Conservation (phyloP, 441 rosid genomes). For the Euphorbia celastroides region DNA sequence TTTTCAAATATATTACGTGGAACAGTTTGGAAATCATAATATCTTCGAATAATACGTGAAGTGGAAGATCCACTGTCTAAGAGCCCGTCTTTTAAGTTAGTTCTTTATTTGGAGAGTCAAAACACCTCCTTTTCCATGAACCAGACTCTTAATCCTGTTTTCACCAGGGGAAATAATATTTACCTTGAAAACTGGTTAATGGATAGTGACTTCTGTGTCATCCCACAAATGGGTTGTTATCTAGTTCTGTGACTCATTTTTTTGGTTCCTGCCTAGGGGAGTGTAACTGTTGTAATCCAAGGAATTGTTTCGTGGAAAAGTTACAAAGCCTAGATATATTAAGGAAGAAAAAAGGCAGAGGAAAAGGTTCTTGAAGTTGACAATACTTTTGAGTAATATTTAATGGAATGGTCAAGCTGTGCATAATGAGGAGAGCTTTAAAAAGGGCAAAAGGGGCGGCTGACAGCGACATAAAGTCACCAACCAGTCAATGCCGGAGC, state of each 20-base stretch:
- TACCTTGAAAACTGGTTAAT: background rate
- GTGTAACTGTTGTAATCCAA: background rate
- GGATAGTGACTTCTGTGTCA: background rate
- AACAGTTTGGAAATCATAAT: background rate
- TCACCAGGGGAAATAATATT: background rate
- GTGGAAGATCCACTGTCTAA: background rate
- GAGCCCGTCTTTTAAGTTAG: too few species aligned
- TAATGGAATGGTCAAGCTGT: background rate
- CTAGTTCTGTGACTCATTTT: background rate
- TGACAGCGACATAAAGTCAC: too few species aligned
- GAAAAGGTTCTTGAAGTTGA: background rate
- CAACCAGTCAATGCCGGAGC: too few species aligned
- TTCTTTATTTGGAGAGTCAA: background rate
- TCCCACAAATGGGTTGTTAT: background rate
- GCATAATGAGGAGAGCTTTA: background rate
- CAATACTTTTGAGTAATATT: background rate
- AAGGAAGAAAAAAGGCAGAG: background rate
- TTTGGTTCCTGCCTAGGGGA: background rate
- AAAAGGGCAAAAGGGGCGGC: too few species aligned
- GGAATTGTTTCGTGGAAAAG: background rate
- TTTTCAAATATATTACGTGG: too few species aligned
- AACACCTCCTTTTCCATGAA: background rate
- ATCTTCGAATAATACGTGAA: background rate
- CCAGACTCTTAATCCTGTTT: background rate
- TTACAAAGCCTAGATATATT: background rate